Conservation (phyloP, 768 basidiomycete genomes). For the Basidioascus undulatus region DNA sequence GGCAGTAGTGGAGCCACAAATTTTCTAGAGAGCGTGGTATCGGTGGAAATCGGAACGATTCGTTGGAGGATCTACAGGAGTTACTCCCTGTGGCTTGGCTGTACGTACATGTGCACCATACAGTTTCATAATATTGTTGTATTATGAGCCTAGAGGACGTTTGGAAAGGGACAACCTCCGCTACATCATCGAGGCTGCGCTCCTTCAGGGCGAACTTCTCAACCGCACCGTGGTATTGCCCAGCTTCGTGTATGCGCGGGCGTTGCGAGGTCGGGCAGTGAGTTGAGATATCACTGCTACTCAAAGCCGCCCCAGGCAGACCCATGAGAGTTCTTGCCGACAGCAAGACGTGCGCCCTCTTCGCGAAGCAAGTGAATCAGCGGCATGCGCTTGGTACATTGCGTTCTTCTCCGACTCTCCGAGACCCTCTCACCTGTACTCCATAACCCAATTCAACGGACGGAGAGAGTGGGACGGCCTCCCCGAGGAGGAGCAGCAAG, state of each 20-base stretch:
- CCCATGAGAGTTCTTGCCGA: not conserved
- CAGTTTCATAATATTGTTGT: too few relatives aligned
- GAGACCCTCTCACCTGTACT: not conserved
- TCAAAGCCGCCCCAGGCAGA: not conserved
- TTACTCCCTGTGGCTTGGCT: too few relatives aligned
- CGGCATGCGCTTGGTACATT: not conserved
- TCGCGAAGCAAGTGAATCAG: too few relatives aligned
- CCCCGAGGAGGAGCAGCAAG: not conserved
- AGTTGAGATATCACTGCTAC: not conserved
- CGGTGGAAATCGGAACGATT: too few relatives aligned
- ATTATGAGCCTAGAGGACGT: too few relatives aligned
- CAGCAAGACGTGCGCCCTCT: not conserved
- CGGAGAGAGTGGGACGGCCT: not conserved
- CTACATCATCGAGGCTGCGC: conserved; percentile 7
- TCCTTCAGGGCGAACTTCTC: conserved; percentile 3
- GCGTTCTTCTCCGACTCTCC: not conserved
- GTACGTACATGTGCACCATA: too few relatives aligned
- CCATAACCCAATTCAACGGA: not conserved
- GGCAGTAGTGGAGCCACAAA: too few relatives aligned
- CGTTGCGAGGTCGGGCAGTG: conserved; percentile 4
- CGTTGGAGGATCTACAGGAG: too few relatives aligned
- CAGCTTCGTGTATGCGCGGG: conserved; percentile 5
- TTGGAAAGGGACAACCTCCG: too few relatives aligned
- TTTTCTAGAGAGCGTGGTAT: too few relatives aligned
- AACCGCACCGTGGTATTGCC: conserved; percentile 8